Conservation (phyloP, 768 basidiomycete genomes). For the Amyloporia xantha region DNA sequence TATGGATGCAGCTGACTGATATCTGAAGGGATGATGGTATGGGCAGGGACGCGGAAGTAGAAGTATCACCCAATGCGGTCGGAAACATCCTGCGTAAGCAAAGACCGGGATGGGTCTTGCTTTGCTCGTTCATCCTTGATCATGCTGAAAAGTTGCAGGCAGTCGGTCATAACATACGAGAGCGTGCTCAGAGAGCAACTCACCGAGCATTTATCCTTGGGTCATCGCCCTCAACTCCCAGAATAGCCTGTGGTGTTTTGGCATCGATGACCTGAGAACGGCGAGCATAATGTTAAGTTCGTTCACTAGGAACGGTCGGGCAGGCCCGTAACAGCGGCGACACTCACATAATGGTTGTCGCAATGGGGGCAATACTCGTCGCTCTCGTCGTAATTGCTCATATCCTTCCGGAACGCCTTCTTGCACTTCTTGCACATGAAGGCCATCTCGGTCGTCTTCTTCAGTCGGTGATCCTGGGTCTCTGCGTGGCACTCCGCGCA, state of each 20-base stretch:
- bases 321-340: background rate
- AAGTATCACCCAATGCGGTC: constrained; percentile 33
- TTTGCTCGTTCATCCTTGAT: constrained; percentile 82
- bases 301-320: background rate
- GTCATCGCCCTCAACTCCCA: constrained; percentile 90
- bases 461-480: constrained; percentile 61
- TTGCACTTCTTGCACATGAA: constrained; percentile 88
- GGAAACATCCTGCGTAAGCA: constrained; percentile 41
- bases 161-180: background rate
- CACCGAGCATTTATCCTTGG: constrained; percentile 81
- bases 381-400: constrained; percentile 87
- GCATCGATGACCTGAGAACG: constrained; percentile 91
- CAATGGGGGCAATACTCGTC: constrained; percentile 98
- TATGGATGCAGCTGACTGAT: background rate
- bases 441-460: constrained; percentile 75
- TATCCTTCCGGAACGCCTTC: constrained; percentile 96
- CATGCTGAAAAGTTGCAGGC: constrained; percentile 46
- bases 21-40: background rate
- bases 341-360: constrained; percentile 94
- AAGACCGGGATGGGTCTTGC: constrained; percentile 39
- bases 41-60: background rate
- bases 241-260: constrained; percentile 78
- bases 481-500: constrained; percentile 95
- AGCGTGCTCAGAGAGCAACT: constrained; percentile 20
- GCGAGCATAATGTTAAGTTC: background rate